These are phyloP conservation scores for Sarocladium strictum DNA, from an alignment of 2,329 filamentous ascomycete genomes.

Conservation along the genomic window DNA sequence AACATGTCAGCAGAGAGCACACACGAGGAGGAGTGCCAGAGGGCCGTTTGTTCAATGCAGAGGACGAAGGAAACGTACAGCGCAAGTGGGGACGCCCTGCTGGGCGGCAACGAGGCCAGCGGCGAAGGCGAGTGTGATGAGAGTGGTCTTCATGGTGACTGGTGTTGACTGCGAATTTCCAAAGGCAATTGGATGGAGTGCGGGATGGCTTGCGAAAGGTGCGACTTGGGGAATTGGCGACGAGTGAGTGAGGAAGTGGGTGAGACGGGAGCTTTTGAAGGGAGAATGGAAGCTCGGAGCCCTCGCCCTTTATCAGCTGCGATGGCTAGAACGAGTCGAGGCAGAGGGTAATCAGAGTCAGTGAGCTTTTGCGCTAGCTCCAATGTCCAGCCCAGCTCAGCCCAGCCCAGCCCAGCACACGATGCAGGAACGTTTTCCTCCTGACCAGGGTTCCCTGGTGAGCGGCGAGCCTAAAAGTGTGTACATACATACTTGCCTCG, in stretches of 20 bases:
- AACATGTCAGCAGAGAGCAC: neutral
- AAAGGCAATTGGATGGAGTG: neutral
- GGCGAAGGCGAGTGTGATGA: constrained; percentile 23
- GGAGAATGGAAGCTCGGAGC: neutral
- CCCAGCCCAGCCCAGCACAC: neutral
- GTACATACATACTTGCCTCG: neutral
- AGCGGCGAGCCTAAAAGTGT: too few species aligned
- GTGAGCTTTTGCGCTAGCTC: neutral
- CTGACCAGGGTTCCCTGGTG: too few species aligned
- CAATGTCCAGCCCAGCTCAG: neutral
- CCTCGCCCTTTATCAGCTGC: neutral
- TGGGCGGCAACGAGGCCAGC: constrained; percentile 28
- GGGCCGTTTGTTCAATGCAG: too few species aligned
- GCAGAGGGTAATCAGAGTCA: neutral
- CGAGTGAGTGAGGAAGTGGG: neutral
- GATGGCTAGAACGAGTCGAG: neutral
- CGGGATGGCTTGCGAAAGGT: neutral
- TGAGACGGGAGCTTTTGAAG: neutral
- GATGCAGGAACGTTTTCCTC: neutral
- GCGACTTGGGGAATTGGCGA: neutral
- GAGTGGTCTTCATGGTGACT: constrained; percentile 29
- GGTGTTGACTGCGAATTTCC: neutral
- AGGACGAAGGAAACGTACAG: constrained; percentile 26
- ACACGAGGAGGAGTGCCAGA: neutral
- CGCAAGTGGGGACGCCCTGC: constrained; percentile 31